phyloP scores from a whole-genome alignment of 805 yeast species.

The Wickerhamiella kazuoi region DNA sequence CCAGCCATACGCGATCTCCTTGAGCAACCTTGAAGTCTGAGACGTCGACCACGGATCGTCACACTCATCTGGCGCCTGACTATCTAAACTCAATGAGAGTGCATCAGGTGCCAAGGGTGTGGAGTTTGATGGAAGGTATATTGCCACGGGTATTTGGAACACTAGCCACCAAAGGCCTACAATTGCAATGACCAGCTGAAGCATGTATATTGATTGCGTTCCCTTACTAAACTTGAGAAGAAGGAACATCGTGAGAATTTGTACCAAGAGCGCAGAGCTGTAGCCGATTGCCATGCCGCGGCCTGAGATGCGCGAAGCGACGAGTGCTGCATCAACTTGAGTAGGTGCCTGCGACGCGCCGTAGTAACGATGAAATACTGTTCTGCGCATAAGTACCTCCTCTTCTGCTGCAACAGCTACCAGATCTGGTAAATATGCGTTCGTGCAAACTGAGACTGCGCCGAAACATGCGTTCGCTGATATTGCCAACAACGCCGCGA shows the following conservation, averaged over 20 bases:
- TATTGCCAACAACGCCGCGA: constrained; percentile 39
- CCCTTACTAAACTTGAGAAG: constrained; percentile 26
- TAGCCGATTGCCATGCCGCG: constrained; percentile 58
- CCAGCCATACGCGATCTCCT: constrained; percentile 44
- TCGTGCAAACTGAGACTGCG: constrained; percentile 64
- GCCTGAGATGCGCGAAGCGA: constrained; percentile 33
- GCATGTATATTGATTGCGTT: constrained; percentile 20
- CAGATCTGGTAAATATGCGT: constrained; percentile 49
- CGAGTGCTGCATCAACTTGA: constrained; percentile 10
- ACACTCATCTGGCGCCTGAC: neutral
- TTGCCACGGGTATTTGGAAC: constrained; percentile 45
- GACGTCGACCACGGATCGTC: neutral
- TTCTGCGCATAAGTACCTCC: constrained; percentile 4
- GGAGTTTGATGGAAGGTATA: constrained; percentile 26
- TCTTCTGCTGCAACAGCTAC: constrained; percentile 20
- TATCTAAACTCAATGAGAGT: neutral
- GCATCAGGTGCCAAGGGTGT: neutral
- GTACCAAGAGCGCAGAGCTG: constrained; percentile 49
- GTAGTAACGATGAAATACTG: constrained; percentile 10
- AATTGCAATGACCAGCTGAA: constrained; percentile 40
- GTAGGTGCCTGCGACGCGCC: constrained; percentile 8
- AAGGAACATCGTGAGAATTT: constrained; percentile 37
- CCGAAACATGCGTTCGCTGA: constrained; percentile 56
- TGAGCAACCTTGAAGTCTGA: constrained; percentile 1
- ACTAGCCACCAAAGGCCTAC: constrained; percentile 68